A percentile compares a stretch with the other conserved stretches of the same genome.
These are phyloP conservation scores for Metarhizium brunneum DNA, from an alignment of 2,329 filamentous ascomycete species.

Conservation along the genomic window DNA sequence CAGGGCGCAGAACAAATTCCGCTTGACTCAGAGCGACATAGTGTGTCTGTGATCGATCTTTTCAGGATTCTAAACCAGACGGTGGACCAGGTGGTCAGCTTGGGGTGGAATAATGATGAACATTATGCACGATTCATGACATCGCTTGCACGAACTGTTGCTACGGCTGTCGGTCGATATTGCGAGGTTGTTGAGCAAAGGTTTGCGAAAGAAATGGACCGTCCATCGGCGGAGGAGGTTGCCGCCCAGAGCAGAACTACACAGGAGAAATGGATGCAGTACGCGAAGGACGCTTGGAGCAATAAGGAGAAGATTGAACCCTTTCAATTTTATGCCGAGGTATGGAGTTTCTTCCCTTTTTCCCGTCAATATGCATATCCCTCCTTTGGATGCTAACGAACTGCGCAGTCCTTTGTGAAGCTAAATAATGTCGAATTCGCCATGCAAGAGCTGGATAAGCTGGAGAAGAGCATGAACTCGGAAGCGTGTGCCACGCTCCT, in stretches of 20 bases:
- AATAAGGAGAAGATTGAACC: conserved; percentile 90
- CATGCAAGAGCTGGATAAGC: conserved; percentile 80
- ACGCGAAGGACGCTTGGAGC: conserved; percentile 88
- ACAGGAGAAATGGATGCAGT: conserved; percentile 87
- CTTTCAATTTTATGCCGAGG: conserved; percentile 92
- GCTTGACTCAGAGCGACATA: conserved; percentile 78
- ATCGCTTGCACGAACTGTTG: conserved; percentile 74
- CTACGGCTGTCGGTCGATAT: conserved; percentile 74
- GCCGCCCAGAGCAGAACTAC: conserved; percentile 67
- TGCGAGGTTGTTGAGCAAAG: conserved; percentile 82
- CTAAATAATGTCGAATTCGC: conserved; percentile 97
- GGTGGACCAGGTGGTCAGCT: conserved; percentile 72
- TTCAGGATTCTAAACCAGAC: conserved; percentile 92
- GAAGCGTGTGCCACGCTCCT: conserved; percentile 82
- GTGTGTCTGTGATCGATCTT: conserved; percentile 84
- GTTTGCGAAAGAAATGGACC: conserved; percentile 89
- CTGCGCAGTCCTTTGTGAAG: conserved; percentile 77
- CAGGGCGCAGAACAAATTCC: conserved; percentile 53
- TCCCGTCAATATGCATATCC: background rate
- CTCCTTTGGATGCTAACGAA: conserved; percentile 18
- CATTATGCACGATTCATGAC: conserved; percentile 98
- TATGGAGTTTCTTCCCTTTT: conserved; percentile 29
- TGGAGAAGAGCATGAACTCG: conserved; percentile 84
- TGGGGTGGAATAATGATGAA: conserved; percentile 89
- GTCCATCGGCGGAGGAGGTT: conserved; percentile 78